These are phyloP conservation scores for Brassica rapa DNA, from an alignment of 345 rosid species.

Conservation along the genomic window DNA sequence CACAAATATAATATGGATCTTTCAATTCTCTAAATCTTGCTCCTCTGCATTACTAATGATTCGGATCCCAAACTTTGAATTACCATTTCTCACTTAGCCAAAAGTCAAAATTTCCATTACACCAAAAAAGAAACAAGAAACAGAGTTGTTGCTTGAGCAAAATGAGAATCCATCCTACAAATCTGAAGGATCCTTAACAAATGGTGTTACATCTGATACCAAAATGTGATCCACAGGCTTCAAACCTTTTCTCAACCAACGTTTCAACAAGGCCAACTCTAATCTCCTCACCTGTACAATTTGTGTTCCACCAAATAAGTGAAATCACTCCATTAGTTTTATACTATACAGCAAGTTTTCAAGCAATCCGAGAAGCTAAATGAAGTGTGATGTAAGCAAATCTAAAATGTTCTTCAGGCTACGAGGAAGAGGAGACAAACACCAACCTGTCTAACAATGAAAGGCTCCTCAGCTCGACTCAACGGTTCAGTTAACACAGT, in stretches of 20 bases:
- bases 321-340: neutral
- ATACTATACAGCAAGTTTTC: neutral
- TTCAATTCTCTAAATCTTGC: neutral
- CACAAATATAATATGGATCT: neutral
- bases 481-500: constrained; percentile 81
- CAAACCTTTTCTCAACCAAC: constrained; percentile 69
- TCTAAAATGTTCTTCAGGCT: neutral
- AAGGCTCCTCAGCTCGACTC: constrained; percentile 80
- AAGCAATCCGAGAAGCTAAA: constrained; percentile 1
- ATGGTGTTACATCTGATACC: constrained; percentile 55
- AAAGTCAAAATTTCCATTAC: constrained; percentile 24
- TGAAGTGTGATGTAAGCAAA: neutral
- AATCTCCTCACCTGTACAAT: constrained; percentile 80
- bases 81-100: constrained; percentile 28
- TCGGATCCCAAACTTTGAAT: neutral
- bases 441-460: constrained; percentile 90
- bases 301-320: neutral
- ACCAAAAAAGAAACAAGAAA: neutral
- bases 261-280: constrained; percentile 58
- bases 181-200: constrained; percentile 59
- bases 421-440: neutral
- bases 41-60: neutral
- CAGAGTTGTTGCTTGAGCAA: constrained; percentile 26
- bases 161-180: constrained; percentile 39
- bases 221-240: constrained; percentile 65